A percentile compares a stretch with the other conserved stretches of the same genome.
These are phyloP conservation scores for Udeniomyces megalosporus DNA, from an alignment of 768 basidiomycete species.

Conservation along the genomic window DNA sequence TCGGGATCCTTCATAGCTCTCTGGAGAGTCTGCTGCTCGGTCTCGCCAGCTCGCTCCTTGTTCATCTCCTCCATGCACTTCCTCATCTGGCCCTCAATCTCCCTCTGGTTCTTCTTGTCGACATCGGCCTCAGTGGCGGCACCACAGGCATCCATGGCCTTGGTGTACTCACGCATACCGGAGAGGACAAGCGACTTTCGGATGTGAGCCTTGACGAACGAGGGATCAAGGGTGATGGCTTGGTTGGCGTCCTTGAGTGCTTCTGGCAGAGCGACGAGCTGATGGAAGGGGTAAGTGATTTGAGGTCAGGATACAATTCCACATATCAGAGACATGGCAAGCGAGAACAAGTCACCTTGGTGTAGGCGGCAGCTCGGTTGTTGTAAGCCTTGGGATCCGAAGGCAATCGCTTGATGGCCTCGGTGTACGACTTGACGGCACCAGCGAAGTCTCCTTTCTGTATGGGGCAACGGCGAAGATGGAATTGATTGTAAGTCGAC, in stretches of 20 bases:
- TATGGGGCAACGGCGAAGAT: not conserved
- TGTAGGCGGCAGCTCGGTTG: slow-evolving; percentile 75
- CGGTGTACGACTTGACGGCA: slow-evolving; percentile 81
- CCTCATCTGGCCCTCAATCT: slow-evolving; percentile 62
- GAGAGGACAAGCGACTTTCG: slow-evolving; percentile 74
- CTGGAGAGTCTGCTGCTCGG: slow-evolving; percentile 78
- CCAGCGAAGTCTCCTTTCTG: slow-evolving; percentile 66
- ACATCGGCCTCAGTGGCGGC: slow-evolving; percentile 54
- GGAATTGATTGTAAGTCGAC: no score
- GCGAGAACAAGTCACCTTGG: not conserved
- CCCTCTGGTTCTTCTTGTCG: slow-evolving; percentile 63
- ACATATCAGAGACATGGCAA: not conserved
- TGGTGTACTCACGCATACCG: slow-evolving; percentile 79
- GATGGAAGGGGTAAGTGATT: not conserved
- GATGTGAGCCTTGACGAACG: slow-evolving; percentile 88
- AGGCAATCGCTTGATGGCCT: slow-evolving; percentile 92
- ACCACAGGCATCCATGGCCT: slow-evolving; percentile 70
- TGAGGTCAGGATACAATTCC: not conserved
- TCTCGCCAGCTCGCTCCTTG: slow-evolving; percentile 62
- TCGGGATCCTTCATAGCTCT: slow-evolving; percentile 97
- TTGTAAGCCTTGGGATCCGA: slow-evolving; percentile 83
- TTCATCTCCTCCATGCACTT: slow-evolving; percentile 70
- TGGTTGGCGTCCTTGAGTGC: slow-evolving; percentile 89
- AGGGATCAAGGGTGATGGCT: slow-evolving; percentile 78
- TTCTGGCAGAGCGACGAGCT: slow-evolving; percentile 81